Evolutionary conservation across 1,284 basidiomycete species (phyloP).

Genomic region (Fomitopsis palustris): DNA sequence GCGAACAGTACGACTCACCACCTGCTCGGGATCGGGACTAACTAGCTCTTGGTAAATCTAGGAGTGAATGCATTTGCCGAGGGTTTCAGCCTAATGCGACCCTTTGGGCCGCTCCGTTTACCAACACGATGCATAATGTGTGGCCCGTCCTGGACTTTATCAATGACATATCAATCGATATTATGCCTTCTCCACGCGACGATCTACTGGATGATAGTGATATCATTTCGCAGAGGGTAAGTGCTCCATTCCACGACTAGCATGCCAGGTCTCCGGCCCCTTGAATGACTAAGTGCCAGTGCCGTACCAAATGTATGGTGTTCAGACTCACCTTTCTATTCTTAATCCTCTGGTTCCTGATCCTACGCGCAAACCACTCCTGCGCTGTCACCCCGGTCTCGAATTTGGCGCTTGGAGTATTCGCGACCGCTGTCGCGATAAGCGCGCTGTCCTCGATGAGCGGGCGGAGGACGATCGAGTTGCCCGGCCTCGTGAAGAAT

Average conservation of each 20-base stretch:
- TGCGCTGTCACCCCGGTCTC: conserved; percentile 19
- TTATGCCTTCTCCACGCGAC: background rate
- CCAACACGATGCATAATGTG: no score
- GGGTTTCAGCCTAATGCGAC: no score
- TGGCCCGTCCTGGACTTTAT: no score
- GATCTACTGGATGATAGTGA: background rate
- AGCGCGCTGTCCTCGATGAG: conserved; percentile 20
- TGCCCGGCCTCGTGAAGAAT: conserved; percentile 34
- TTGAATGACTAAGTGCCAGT: background rate
- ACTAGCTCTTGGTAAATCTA: no score
- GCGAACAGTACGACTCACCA: no score
- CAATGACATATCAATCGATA: no score
- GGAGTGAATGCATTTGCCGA: no score
- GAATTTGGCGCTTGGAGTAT: conserved; percentile 13
- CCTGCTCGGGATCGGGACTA: no score
- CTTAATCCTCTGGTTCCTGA: conserved; percentile 25
- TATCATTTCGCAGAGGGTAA: conserved; percentile 6
- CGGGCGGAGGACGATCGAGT: conserved; percentile 23
- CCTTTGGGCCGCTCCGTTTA: no score
- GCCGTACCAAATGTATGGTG: background rate
- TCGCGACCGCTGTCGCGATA: conserved; percentile 22
- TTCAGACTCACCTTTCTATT: conserved; percentile 17
- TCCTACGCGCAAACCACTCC: conserved; percentile 26
- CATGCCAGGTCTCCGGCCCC: conserved; percentile 10
- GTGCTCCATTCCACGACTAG: conserved; percentile 10